phyloP scores from a whole-genome alignment of 2,329 filamentous ascomycete genomes.

The Aspergillus luchuensis region DNA sequence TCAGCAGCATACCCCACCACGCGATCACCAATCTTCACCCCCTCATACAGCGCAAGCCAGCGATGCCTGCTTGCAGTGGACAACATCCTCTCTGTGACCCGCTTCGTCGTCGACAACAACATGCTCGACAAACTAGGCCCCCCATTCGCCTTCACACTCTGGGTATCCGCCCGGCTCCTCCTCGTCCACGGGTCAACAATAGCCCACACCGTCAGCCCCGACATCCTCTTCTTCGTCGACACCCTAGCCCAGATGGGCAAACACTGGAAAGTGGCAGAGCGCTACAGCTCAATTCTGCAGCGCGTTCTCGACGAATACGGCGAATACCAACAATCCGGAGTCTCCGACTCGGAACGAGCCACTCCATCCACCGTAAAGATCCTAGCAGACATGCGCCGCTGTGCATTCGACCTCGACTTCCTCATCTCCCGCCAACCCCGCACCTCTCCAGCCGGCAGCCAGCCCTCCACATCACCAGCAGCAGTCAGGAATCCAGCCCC shows the following conservation, averaged over 20 bases:
- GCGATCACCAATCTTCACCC: conserved; percentile 83
- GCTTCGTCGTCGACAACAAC: conserved; percentile 73
- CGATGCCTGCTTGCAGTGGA: conserved; percentile 81
- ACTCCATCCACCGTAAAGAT: conserved; percentile 85
- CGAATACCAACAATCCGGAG: conserved; percentile 67
- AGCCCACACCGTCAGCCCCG: conserved; percentile 76
- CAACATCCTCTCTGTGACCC: conserved; percentile 74
- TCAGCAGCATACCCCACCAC: conserved; percentile 91
- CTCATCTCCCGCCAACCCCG: conserved; percentile 79
- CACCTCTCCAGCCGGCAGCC: conserved; percentile 39
- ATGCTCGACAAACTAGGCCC: conserved; percentile 81
- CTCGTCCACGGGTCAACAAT: conserved; percentile 90
- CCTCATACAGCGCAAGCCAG: conserved; percentile 82
- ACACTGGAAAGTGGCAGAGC: conserved; percentile 81
- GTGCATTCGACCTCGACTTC: conserved; percentile 86
- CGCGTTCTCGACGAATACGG: conserved; percentile 84
- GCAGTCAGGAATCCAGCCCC: conserved; percentile 68
- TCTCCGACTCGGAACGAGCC: conserved; percentile 67
- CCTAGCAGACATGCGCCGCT: conserved; percentile 85
- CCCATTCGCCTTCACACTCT: conserved; percentile 87
- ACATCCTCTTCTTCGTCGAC: conserved; percentile 79
- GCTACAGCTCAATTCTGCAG: conserved; percentile 77
- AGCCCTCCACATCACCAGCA: conserved; percentile 25
- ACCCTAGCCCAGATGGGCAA: conserved; percentile 77
- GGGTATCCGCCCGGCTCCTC: conserved; percentile 84